Percentiles rank a stretch among this genome's conserved stretches.
Evolutionary conservation across 371 early-diverging fungal species (phyloP).

Genomic region (Apophysomyces ossiformis): DNA sequence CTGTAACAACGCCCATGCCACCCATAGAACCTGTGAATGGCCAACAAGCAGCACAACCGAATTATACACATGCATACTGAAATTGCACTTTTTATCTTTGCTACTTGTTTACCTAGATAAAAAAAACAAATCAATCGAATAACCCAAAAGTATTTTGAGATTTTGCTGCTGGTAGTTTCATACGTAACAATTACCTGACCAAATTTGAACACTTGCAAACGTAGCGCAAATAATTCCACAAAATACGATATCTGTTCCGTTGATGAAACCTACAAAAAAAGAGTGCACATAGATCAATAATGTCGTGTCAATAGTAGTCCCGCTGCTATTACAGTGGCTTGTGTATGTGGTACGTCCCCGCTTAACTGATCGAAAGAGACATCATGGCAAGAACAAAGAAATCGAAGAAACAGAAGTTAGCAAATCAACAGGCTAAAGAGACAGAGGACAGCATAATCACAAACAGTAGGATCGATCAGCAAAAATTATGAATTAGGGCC

Average conservation of each 20-base stretch:
- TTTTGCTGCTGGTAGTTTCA: too few species aligned
- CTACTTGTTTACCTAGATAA: too few species aligned
- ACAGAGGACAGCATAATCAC: neutral
- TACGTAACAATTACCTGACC: too few species aligned
- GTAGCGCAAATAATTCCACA: too few species aligned
- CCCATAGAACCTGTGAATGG: conserved; percentile 12
- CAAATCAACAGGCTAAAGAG: neutral
- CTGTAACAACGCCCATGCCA: conserved; percentile 16
- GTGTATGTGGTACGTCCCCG: neutral
- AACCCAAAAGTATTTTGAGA: too few species aligned
- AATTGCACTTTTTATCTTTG: neutral
- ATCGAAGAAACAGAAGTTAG: neutral
- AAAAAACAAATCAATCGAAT: too few species aligned
- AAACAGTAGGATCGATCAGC: neutral
- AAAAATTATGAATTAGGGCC: neutral
- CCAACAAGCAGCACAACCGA: neutral
- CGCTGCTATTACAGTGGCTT: conserved; percentile 1
- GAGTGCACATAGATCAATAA: too few species aligned
- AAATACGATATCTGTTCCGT: too few species aligned
- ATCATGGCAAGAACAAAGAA: neutral
- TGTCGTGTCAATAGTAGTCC: neutral
- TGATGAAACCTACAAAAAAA: too few species aligned
- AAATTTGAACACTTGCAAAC: too few species aligned
- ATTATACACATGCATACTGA: conserved; percentile 2
- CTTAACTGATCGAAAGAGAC: neutral